Conservation (phyloP, 2,329 filamentous ascomycete species). For the Ceratocystis lukuohia region DNA sequence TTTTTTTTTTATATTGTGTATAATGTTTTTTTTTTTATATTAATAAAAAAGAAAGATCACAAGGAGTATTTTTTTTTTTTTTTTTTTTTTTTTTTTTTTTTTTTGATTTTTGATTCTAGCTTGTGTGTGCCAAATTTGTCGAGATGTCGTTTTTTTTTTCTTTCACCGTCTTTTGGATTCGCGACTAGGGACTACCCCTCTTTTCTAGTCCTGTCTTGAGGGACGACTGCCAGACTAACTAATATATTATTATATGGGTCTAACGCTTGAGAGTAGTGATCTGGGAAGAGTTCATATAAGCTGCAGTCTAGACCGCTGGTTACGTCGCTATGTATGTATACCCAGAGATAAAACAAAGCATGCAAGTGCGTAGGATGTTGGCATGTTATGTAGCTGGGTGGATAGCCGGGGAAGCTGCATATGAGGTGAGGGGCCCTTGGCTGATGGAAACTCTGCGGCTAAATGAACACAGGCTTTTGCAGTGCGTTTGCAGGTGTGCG, state of each 20-base stretch:
- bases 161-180: background rate
- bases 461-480: background rate
- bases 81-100: no score
- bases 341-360: background rate
- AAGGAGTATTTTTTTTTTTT: no score
- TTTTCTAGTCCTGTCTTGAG: background rate
- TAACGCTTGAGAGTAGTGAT: background rate
- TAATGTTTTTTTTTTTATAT: no score
- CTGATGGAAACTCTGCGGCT: background rate
- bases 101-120: no score
- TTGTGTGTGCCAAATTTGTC: no score
- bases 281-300: background rate
- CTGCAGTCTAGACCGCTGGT: conserved; percentile 3
- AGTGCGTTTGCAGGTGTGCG: background rate
- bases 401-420: background rate
- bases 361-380: background rate
- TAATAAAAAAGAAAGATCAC: no score
- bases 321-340: background rate
- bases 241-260: background rate
- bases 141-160: no score
- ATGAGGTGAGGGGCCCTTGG: background rate
- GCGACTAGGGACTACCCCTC: background rate
- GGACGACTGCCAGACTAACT: no score
- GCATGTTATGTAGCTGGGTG: background rate
- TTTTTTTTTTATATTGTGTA: no score